Evolutionary conservation across 1,284 basidiomycete genomes (phyloP).

Genomic region (Microbotryomycetes sp.): DNA sequence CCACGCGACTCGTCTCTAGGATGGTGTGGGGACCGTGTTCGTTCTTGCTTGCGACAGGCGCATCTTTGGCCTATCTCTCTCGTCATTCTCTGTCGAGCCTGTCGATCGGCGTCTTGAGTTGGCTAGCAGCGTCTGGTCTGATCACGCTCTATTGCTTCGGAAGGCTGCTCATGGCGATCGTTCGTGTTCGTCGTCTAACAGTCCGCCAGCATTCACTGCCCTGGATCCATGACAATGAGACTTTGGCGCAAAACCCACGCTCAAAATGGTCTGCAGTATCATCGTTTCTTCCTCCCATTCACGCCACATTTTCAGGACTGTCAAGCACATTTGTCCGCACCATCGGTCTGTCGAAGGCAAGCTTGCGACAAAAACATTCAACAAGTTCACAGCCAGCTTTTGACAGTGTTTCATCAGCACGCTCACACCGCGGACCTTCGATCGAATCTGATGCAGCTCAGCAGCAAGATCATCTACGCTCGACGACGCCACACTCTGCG

Average conservation of each 20-base stretch:
- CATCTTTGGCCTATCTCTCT: conserved; percentile 9
- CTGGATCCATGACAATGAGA: conserved; percentile 11
- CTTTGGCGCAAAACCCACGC: neutral
- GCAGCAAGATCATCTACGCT: neutral
- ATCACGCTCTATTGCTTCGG: conserved; percentile 20
- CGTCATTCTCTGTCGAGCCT: neutral
- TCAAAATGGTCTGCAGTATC: neutral
- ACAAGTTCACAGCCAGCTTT: too few relatives aligned
- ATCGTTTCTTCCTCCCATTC: conserved; percentile 5
- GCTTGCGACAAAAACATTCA: too few relatives aligned
- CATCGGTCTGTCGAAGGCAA: conserved; percentile 13
- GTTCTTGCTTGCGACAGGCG: conserved; percentile 9
- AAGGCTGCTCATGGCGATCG: conserved; percentile 27
- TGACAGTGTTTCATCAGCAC: neutral
- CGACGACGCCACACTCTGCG: conserved; percentile 9
- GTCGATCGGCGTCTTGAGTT: conserved; percentile 18
- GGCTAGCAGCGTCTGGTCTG: conserved; percentile 5
- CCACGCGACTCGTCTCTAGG: neutral
- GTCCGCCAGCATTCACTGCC: conserved; percentile 6
- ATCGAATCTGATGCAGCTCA: neutral
- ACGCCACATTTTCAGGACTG: conserved; percentile 20
- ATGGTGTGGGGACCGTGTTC: conserved; percentile 26
- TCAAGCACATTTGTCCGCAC: conserved; percentile 17
- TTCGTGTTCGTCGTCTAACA: conserved; percentile 20
- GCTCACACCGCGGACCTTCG: neutral